Percentiles rank a stretch among this genome's conserved stretches.
Evolutionary conservation across 2,329 filamentous ascomycete genomes (phyloP).

Genomic region (Phoma sp.): DNA sequence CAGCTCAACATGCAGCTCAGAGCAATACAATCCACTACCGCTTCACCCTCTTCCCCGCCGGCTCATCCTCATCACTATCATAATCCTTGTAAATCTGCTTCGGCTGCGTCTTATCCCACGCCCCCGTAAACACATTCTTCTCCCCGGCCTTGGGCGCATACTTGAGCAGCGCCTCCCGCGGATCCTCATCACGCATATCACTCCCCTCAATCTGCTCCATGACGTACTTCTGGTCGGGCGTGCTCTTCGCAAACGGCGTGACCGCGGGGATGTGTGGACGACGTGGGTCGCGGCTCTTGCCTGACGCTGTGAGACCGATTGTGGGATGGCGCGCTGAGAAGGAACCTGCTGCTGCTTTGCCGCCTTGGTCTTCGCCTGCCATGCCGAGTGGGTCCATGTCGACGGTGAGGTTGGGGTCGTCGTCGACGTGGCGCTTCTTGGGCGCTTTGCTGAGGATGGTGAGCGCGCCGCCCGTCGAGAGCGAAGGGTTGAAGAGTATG

Average conservation of each 20-base stretch:
- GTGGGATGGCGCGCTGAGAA: conserved; percentile 70
- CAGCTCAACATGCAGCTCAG: not conserved
- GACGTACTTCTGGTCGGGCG: conserved; percentile 90
- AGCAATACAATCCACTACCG: conserved; percentile 15
- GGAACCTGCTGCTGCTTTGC: conserved; percentile 58
- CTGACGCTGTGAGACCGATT: conserved; percentile 78
- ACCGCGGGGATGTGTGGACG: conserved; percentile 83
- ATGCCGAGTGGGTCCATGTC: conserved; percentile 79
- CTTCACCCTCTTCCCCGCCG: conserved; percentile 66
- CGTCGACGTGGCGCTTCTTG: conserved; percentile 94
- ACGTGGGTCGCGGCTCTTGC: conserved; percentile 78
- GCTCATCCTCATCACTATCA: conserved; percentile 81
- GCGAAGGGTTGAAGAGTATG: conserved; percentile 87
- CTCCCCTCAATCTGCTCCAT: conserved; percentile 87
- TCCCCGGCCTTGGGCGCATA: conserved; percentile 93
- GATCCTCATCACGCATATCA: conserved; percentile 95
- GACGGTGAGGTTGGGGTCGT: conserved; percentile 80
- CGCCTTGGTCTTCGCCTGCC: conserved; percentile 73
- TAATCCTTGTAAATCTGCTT: conserved; percentile 89
- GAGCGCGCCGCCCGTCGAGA: conserved; percentile 81
- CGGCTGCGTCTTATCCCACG: conserved; percentile 91
- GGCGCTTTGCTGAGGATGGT: conserved; percentile 91
- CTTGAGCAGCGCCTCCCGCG: conserved; percentile 89
- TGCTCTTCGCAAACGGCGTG: conserved; percentile 89
- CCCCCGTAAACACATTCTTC: conserved; percentile 92